phyloP scores from a whole-genome alignment of 2,329 filamentous ascomycete genomes.

The Trichoderma simmonsii region DNA sequence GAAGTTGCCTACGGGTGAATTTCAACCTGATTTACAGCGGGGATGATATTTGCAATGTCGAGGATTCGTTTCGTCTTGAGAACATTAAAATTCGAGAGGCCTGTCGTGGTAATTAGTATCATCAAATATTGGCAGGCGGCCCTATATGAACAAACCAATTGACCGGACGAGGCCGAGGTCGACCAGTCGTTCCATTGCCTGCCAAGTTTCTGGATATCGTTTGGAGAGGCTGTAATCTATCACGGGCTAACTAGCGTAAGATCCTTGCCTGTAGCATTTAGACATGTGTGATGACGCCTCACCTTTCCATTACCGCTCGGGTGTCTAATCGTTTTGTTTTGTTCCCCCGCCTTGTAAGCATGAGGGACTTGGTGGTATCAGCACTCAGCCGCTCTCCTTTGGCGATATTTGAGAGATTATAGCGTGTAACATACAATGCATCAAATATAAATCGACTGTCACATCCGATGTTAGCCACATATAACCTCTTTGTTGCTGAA shows the following conservation, averaged over 20 bases:
- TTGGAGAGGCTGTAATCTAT: conserved; percentile 3
- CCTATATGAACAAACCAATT: neutral
- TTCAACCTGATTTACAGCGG: neutral
- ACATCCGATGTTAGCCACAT: neutral
- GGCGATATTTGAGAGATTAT: neutral
- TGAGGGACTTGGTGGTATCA: neutral
- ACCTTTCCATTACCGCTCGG: conserved; percentile 10
- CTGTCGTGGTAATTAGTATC: neutral
- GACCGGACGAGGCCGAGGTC: neutral
- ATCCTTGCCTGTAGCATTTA: neutral
- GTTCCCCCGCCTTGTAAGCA: conserved; percentile 10
- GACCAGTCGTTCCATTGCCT: conserved; percentile 3
- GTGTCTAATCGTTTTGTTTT: conserved; percentile 2
- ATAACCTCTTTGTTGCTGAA: neutral
- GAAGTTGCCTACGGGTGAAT: neutral
- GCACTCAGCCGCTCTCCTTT: neutral
- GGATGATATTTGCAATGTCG: neutral
- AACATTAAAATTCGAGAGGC: conserved; percentile 9
- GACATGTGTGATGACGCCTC: neutral
- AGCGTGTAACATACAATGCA: neutral
- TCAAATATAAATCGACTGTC: conserved; percentile 9
- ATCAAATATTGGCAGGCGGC: neutral
- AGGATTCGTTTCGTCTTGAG: conserved; percentile 1
- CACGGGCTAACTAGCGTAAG: neutral
- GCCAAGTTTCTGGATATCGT: conserved; percentile 7